Evolutionary conservation across 805 yeast species (phyloP), one percentile per base, ranked within the genome.

Genomic region (Zygotorulaspora danielsina): DNA sequence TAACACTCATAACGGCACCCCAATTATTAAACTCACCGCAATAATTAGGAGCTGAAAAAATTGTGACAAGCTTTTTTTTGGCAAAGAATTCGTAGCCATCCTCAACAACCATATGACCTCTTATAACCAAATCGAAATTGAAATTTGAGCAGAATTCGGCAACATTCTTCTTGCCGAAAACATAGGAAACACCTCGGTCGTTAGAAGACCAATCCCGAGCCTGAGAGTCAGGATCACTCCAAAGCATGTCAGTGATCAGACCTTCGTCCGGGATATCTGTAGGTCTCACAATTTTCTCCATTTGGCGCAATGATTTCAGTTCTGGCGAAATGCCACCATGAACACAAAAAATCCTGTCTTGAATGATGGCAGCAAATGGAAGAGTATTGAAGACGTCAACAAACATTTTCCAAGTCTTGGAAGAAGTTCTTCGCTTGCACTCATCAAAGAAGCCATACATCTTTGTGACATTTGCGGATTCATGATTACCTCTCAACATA

Each of bases 391-490:
- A 93, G 0, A 95, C 89, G 67, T 93, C 98, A 46, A 93, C 78
- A 55, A 93, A 93, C 40, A 78, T 68, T 60, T 89, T 88, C 98
- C 98, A 93, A 5, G 88, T 80, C 63, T 89, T 90, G 49, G 89
- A 76, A 55, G 82, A 83, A 54, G 94, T 78, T 40, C 98, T 69
- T 54, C 98, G 75, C 62, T 93, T 93, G 71, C 98, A 93, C 65
- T 93, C 98, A 65, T 93, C 98, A 63, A 87, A 93, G 55, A 93
- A 93, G 4, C 98, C 98, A 64, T 93, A 93, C 44, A 93, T 95
- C 49, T 95, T 77, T 2, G 97, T 90, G 40, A 93, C 94, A 58
- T 86, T 86, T 15, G 98, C 97, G 61, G 96, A 86, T 67, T 93
- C 98, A 66, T 93, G 98, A 66, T 93, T 93, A 19, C 98, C 98